These are phyloP conservation scores for Fallopia convolvulus DNA, from an alignment of 148 eudicot species.

Conservation along the genomic window DNA sequence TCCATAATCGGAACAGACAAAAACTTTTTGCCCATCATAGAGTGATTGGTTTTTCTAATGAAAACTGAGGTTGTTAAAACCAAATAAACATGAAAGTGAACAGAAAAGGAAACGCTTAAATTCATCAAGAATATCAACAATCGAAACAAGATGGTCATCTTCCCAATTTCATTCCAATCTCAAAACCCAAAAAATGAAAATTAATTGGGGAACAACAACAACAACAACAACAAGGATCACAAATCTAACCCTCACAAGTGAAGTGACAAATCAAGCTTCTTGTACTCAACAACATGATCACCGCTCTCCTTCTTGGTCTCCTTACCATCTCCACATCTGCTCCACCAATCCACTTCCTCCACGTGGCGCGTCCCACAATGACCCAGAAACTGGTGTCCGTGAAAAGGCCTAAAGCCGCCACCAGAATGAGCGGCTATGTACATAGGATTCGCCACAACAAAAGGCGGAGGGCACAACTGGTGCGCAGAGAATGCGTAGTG, in stretches of 20 bases:
- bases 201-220: background rate
- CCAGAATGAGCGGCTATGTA: conserved; percentile 53
- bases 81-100: too few relatives aligned
- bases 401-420: conserved; percentile 17
- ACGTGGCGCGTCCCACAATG: background rate
- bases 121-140: too few relatives aligned
- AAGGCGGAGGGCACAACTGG: background rate
- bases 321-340: background rate
- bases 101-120: too few relatives aligned
- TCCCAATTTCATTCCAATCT: background rate
- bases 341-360: background rate
- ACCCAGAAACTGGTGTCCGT: conserved; percentile 18
- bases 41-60: too few relatives aligned
- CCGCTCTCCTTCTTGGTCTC: conserved; percentile 11
- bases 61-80: too few relatives aligned
- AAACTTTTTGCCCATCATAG: too few relatives aligned
- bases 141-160: background rate
- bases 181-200: background rate
- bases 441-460: conserved; percentile 4
- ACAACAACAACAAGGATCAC: background rate
- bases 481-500: background rate
- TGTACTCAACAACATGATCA: conserved; percentile 28
- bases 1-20: too few relatives aligned
- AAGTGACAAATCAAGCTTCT: conserved; percentile 68
- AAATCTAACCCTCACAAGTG: conserved; percentile 36